Base-by-base conservation (phyloP, 371 early-diverging fungal genomes). In the Paraphysoderma sedebokerense region DNA sequence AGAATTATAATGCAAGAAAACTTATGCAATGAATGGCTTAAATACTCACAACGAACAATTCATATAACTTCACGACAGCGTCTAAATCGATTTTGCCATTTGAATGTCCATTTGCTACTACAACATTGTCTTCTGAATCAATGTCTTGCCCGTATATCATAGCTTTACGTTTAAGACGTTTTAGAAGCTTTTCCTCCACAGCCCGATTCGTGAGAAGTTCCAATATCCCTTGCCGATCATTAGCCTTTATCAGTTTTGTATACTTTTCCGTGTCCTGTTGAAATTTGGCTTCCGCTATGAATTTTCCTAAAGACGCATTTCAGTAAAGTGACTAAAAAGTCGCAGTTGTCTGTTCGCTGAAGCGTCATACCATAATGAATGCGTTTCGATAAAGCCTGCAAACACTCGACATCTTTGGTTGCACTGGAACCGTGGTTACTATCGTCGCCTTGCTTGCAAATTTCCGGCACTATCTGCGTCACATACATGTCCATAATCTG, bases 271-370 rank as follows among this genome's bases (percentile, higher is more conserved):
- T 83, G 19, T 66, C 41, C 27, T 85, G 83, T 54, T 71, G 74
- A 63, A 89, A 96, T 62, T 93, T 93, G 26, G 90, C 81, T 58
- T 96, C 97, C 23, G 93, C 93, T 38, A 92, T 84, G 52, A 87
- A 93, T 65, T 92, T 93, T 46, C 89, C 84, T 83, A 51, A 24
- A 33, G 39, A 29, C n/a, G n/a, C n/a, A 39, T 19, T 50, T 4
- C 34, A 44, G 27, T 32, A 31, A 22, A 35, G 31, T n/a, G 32
- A 20, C 3, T 30, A 35, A 39, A 19, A 54, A 24, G 28, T 20
- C 27, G 11, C 9, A 36, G 54, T 24, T 54, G 37, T 37, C 6
- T 48, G 12, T 26, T 6, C 48, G 37, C 8, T 27, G 36, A 1
- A 23, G 9, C 15, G 31, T 37, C 48, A 44, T 67, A 80, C 90